Conservation (phyloP, 192 early-diverging fungal genomes). For the Entophlyctis luteolus region DNA sequence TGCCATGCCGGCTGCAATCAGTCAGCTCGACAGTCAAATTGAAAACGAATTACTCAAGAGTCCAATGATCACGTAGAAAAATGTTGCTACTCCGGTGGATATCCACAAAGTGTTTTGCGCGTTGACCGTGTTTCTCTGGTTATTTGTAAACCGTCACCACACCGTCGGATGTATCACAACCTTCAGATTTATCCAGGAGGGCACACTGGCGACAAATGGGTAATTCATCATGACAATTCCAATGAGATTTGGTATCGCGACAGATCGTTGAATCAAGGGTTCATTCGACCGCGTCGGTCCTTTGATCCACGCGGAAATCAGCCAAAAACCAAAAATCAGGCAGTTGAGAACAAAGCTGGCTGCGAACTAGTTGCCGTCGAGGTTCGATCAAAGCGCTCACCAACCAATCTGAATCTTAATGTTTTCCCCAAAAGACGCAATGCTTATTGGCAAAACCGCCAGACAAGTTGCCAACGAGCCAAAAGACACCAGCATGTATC, state of each 20-base stretch:
- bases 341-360: conserved; percentile 42
- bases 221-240: conserved; percentile 53
- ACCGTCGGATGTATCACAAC: conserved; percentile 1
- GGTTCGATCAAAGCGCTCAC: neutral
- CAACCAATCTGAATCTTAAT: conserved; percentile 21
- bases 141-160: neutral
- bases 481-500: conserved; percentile 39
- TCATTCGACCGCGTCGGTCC: conserved; percentile 24
- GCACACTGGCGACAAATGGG: conserved; percentile 49
- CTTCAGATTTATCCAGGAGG: conserved; percentile 57
- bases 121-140: conserved; percentile 43
- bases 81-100: conserved; percentile 29
- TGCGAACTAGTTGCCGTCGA: neutral
- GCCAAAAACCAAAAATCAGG: conserved; percentile 44
- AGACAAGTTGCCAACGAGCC: conserved; percentile 35
- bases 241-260: conserved; percentile 25
- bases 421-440: conserved; percentile 12
- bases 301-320: conserved; percentile 23
- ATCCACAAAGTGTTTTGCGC: conserved; percentile 50
- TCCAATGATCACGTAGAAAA: conserved; percentile 45
- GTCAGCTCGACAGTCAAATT: too few species aligned
- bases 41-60: conserved; percentile 22
- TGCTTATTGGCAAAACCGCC: conserved; percentile 3
- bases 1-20: conserved; percentile 5
- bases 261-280: conserved; percentile 26